Conservation (phyloP, 2,329 filamentous ascomycete genomes). For the Scedosporium boydii region DNA sequence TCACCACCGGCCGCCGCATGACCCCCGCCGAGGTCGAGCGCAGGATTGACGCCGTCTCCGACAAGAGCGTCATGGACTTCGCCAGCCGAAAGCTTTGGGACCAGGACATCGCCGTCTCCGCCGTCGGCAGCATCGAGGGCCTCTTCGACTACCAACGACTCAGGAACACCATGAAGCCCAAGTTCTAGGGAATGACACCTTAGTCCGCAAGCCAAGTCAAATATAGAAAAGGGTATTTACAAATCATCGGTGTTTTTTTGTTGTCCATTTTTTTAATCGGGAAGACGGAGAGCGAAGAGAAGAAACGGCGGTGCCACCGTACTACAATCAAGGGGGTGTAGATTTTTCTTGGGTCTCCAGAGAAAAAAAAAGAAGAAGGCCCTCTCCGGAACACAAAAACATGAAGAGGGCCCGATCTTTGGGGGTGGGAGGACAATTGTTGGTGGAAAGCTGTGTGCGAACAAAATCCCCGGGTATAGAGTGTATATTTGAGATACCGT, state of each 20-base stretch:
- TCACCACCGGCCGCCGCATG: slow-evolving; percentile 91
- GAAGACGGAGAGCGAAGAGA: neutral
- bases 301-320: neutral
- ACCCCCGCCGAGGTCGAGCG: slow-evolving; percentile 90
- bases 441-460: no score
- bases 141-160: slow-evolving; percentile 69
- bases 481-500: neutral
- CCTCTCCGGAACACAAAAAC: no score
- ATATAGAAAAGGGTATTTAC: neutral
- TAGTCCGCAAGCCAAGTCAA: neutral
- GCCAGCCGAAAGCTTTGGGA: slow-evolving; percentile 95
- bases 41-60: slow-evolving; percentile 77
- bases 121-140: slow-evolving; percentile 87
- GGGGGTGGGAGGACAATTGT: neutral
- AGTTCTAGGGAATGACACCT: slow-evolving; percentile 35
- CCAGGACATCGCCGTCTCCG: slow-evolving; percentile 87
- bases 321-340: neutral
- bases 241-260: slow-evolving; percentile 1
- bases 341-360: neutral
- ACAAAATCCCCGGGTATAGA: neutral
- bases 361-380: neutral
- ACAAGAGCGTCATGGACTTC: slow-evolving; percentile 96
- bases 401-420: neutral
- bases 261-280: neutral
- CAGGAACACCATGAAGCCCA: slow-evolving; percentile 80